phyloP scores from a whole-genome alignment of 257 asterid genomes.

The Nicotiana benthamiana region DNA sequence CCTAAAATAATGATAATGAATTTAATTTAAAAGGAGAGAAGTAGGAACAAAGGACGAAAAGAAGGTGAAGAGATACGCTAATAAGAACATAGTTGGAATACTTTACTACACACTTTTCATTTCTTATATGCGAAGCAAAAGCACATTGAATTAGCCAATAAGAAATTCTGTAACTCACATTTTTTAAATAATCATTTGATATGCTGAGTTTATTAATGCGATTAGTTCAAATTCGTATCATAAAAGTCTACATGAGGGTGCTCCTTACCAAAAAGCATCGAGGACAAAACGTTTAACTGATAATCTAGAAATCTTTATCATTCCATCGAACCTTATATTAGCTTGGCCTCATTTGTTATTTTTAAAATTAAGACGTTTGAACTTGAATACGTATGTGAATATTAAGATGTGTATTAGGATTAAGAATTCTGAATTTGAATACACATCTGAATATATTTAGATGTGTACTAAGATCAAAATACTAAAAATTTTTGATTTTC shows the following conservation, averaged over 20 bases:
- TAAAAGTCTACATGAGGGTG: too few relatives aligned
- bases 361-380: too few relatives aligned
- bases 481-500: too few relatives aligned
- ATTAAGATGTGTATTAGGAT: too few relatives aligned
- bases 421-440: too few relatives aligned
- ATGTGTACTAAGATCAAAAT: too few relatives aligned
- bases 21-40: neutral
- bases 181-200: neutral
- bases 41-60: neutral
- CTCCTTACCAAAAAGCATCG: too few relatives aligned
- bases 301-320: neutral
- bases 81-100: neutral
- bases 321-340: too few relatives aligned
- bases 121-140: constrained; percentile 5
- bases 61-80: neutral
- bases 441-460: too few relatives aligned
- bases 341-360: too few relatives aligned
- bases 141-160: neutral
- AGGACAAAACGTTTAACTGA: neutral
- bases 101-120: neutral
- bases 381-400: too few relatives aligned
- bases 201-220: neutral
- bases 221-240: neutral
- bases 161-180: neutral
- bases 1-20: neutral